These are phyloP conservation scores for Hymenochaete sp. DNA, from an alignment of 1,284 basidiomycete genomes.

Conservation along the genomic window DNA sequence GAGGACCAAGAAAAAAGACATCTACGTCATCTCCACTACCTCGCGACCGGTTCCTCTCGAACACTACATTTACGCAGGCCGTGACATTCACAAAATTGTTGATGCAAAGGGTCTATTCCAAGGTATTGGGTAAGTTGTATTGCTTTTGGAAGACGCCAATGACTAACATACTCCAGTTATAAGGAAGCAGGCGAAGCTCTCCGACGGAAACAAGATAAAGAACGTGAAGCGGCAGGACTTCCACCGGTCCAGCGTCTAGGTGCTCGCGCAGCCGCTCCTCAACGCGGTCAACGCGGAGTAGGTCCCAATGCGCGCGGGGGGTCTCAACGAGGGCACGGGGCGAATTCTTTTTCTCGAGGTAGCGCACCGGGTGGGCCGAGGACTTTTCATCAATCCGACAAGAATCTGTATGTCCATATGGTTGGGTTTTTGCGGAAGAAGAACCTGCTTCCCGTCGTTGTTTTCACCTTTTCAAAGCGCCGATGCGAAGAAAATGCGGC, in stretches of 20 bases:
- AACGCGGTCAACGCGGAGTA: slow-evolving; percentile 52
- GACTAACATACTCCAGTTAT: slow-evolving; percentile 43
- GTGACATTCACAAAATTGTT: slow-evolving; percentile 89
- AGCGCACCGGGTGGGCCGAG: slow-evolving; percentile 48
- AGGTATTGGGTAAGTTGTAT: slow-evolving; percentile 49
- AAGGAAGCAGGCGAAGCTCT: slow-evolving; percentile 85
- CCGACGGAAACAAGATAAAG: slow-evolving; percentile 93
- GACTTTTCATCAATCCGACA: slow-evolving; percentile 68
- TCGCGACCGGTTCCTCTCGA: slow-evolving; percentile 96
- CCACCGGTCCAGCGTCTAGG: slow-evolving; percentile 75
- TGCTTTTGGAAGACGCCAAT: slow-evolving; percentile 2
- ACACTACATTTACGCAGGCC: slow-evolving; percentile 92
- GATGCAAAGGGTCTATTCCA: slow-evolving; percentile 78
- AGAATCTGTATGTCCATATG: slow-evolving; percentile 91
- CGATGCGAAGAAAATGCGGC: slow-evolving; percentile 93
- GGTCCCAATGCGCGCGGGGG: slow-evolving; percentile 29
- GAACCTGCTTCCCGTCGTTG: slow-evolving; percentile 83
- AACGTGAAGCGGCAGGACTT: slow-evolving; percentile 87
- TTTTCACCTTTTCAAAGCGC: slow-evolving; percentile 97
- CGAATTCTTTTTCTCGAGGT: slow-evolving; percentile 31
- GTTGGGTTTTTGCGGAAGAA: slow-evolving; percentile 83
- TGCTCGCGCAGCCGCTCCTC: slow-evolving; percentile 62
- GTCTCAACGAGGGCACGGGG: slow-evolving; percentile 40
- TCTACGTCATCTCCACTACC: slow-evolving; percentile 96
- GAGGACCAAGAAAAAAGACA: slow-evolving; percentile 98